Conservation (phyloP, 352 stramenopile genomes). For the Phytophthora melonis region DNA sequence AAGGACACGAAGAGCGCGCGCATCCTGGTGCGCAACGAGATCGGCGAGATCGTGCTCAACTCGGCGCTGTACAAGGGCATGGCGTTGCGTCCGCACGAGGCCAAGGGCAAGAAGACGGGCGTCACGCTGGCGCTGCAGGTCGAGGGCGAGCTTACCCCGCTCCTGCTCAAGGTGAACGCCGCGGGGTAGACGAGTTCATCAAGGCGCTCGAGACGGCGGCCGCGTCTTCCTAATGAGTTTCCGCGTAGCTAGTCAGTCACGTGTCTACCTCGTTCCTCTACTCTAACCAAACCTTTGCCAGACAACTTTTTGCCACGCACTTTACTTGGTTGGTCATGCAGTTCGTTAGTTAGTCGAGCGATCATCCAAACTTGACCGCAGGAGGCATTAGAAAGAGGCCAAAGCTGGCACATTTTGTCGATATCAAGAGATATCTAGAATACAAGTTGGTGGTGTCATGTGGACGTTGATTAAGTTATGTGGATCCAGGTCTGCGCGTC, state of each 20-base stretch:
- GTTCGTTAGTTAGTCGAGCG: too few relatives aligned
- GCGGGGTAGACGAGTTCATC: constrained; percentile 73
- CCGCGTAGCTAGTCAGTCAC: not conserved
- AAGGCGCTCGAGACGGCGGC: constrained; percentile 53
- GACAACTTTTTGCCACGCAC: too few relatives aligned
- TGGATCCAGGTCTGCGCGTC: too few relatives aligned
- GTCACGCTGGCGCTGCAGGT: constrained; percentile 74
- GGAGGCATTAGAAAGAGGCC: too few relatives aligned
- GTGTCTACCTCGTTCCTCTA: not conserved
- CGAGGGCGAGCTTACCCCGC: constrained; percentile 66
- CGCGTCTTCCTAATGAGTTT: constrained; percentile 26
- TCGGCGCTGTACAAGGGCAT: constrained; percentile 85
- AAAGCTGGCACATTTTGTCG: too few relatives aligned
- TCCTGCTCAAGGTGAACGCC: constrained; percentile 80
- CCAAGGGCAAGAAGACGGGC: constrained; percentile 83
- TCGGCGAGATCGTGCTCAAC: constrained; percentile 91
- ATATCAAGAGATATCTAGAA: too few relatives aligned
- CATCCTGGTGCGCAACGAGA: constrained; percentile 85
- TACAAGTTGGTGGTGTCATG: too few relatives aligned
- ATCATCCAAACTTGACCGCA: too few relatives aligned
- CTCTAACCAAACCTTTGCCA: too few relatives aligned
- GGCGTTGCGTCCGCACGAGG: constrained; percentile 63
- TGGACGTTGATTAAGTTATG: too few relatives aligned
- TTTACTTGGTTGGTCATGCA: too few relatives aligned
- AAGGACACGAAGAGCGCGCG: constrained; percentile 75